Conservation (phyloP, 2,329 filamentous ascomycete genomes). For the Fusarium praegraminearum region DNA sequence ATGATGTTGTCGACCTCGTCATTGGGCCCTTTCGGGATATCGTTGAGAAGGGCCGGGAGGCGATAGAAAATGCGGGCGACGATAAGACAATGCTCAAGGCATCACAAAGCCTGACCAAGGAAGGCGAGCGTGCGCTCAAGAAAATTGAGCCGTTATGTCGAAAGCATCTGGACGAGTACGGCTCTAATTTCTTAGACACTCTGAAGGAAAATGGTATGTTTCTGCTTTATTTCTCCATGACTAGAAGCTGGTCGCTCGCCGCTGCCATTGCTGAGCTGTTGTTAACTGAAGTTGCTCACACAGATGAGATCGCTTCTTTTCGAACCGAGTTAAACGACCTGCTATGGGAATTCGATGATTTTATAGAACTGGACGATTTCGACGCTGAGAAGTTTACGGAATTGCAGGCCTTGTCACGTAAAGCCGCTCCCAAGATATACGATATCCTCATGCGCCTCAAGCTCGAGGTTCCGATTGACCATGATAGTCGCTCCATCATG, state of each 20-base stretch:
- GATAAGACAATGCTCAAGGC: slow-evolving; percentile 62
- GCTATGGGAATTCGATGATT: slow-evolving; percentile 70
- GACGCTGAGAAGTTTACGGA: slow-evolving; percentile 63
- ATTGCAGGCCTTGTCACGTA: slow-evolving; percentile 61
- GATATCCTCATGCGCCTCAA: slow-evolving; percentile 67
- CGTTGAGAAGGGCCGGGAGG: slow-evolving; percentile 62
- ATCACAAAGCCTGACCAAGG: slow-evolving; percentile 60
- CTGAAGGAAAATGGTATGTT: slow-evolving; percentile 66
- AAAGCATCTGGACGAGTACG: slow-evolving; percentile 62
- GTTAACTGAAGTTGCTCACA: slow-evolving; percentile 27
- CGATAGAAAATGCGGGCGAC: slow-evolving; percentile 61
- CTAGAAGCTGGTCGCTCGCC: not conserved
- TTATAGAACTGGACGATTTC: slow-evolving; percentile 62
- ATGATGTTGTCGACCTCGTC: slow-evolving; percentile 59
- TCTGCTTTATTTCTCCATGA: not conserved
- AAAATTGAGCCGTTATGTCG: slow-evolving; percentile 64
- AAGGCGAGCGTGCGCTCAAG: slow-evolving; percentile 63
- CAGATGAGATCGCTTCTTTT: slow-evolving; percentile 62
- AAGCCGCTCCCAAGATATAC: slow-evolving; percentile 61
- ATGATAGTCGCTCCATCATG: slow-evolving; percentile 47
- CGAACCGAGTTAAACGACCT: slow-evolving; percentile 62
- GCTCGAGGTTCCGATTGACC: slow-evolving; percentile 54
- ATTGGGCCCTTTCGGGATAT: slow-evolving; percentile 65
- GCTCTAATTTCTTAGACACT: slow-evolving; percentile 61
- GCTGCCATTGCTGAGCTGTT: slow-evolving; percentile 2